phyloP scores from a whole-genome alignment of 2,329 filamentous ascomycete species.

The Pleochaeta shiraiana region DNA sequence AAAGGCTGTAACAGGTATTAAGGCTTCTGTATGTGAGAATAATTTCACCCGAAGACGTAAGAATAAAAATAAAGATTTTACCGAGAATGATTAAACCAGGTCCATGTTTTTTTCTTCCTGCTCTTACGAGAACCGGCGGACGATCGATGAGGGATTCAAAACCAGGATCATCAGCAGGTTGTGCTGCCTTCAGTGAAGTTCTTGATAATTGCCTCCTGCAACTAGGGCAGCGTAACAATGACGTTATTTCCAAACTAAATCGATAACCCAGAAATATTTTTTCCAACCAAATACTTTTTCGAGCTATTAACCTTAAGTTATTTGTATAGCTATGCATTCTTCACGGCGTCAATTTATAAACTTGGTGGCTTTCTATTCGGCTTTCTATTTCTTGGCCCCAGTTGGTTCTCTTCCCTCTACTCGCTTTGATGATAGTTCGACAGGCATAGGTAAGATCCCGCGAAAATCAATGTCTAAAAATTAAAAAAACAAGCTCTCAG shows the following conservation, averaged over 20 bases:
- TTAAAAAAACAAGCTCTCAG: too few species aligned
- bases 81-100: constrained; percentile 60
- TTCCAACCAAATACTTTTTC: constrained; percentile 42
- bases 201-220: constrained; percentile 14
- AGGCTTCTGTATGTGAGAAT: constrained; percentile 11
- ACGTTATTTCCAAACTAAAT: constrained; percentile 5
- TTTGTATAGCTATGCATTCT: too few species aligned
- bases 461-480: too few species aligned
- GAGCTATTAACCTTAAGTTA: constrained; percentile 5
- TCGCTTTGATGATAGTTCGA: too few species aligned
- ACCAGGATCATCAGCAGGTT: constrained; percentile 44
- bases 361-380: too few species aligned
- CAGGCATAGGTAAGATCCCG: too few species aligned
- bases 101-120: constrained; percentile 43
- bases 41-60: background rate
- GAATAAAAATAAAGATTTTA: constrained; percentile 17
- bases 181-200: constrained; percentile 8
- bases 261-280: constrained; percentile 27
- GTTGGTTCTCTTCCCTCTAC: too few species aligned
- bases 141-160: constrained; percentile 79
- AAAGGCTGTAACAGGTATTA: constrained; percentile 87
- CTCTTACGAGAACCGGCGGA: constrained; percentile 59
- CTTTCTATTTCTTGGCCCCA: too few species aligned
- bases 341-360: too few species aligned
- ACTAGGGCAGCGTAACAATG: constrained; percentile 9